phyloP scores from a whole-genome alignment of 345 rosid species.

The Geranium rotundifolium region DNA sequence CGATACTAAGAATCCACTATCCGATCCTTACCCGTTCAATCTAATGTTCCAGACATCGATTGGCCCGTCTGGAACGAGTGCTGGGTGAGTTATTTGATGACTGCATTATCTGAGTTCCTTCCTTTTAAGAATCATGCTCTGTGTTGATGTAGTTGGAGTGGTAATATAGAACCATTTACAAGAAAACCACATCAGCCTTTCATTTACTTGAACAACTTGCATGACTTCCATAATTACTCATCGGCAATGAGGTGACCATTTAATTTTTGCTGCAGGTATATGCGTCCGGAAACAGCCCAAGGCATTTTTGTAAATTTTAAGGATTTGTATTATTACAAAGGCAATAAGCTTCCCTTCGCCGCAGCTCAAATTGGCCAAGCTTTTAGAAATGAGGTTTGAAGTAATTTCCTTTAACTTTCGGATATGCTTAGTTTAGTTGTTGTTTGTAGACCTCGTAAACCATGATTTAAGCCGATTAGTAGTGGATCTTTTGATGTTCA shows the following conservation, averaged over 20 bases:
- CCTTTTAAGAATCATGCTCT: no score
- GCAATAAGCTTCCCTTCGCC: conserved; percentile 89
- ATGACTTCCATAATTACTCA: neutral
- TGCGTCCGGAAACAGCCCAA: conserved; percentile 99
- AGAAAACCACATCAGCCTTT: no score
- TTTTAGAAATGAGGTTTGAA: conserved; percentile 79
- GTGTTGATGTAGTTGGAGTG: no score
- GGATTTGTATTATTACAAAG: conserved; percentile 81
- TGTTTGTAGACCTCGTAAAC: no score
- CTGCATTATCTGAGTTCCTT: no score
- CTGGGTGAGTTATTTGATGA: conserved; percentile 45
- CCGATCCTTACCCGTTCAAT: conserved; percentile 87
- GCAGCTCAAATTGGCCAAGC: no score
- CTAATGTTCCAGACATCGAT: conserved; percentile 96
- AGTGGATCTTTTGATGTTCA: no score
- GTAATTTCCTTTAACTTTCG: conserved; percentile 3
- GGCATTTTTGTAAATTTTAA: conserved; percentile 93
- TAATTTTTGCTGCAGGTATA: conserved; percentile 38
- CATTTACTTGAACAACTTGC: neutral
- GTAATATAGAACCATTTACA: no score
- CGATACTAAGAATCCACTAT: conserved; percentile 67
- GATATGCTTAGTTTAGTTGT: neutral
- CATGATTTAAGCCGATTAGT: no score
- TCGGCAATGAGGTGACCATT: neutral
- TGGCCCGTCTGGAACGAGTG: conserved; percentile 80